phyloP scores from a whole-genome alignment of 148 eudicot genomes.

The Amaranthus hypochondriacus region DNA sequence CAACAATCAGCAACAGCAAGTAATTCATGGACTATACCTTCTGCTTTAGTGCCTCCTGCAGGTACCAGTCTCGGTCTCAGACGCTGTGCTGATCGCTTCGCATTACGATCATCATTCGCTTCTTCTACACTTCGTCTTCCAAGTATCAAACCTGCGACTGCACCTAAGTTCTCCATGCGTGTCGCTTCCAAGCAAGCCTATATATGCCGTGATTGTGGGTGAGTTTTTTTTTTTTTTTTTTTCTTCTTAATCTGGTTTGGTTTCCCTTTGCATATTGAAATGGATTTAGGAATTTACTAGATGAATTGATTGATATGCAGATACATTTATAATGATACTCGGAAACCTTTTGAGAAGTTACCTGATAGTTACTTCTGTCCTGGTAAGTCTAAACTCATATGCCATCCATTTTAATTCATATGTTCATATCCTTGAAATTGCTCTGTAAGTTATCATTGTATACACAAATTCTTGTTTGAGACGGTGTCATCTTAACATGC shows the following conservation, averaged over 20 bases:
- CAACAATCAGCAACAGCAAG: conserved; percentile 23
- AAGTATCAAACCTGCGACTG: conserved; percentile 22
- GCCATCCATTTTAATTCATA: no score
- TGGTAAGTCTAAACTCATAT: conserved; percentile 34
- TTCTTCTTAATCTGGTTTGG: background rate
- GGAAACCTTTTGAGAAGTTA: conserved; percentile 80
- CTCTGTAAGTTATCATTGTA: no score
- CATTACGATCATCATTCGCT: conserved; percentile 51
- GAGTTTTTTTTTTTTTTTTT: conserved; percentile 3
- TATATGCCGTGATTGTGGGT: conserved; percentile 99
- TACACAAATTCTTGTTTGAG: no score
- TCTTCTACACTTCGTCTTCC: conserved; percentile 47
- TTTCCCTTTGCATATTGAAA: background rate
- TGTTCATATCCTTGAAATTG: no score
- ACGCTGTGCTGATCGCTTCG: conserved; percentile 34
- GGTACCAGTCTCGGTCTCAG: conserved; percentile 38
- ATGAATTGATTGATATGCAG: conserved; percentile 38
- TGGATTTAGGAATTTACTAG: background rate
- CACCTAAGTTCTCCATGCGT: conserved; percentile 70
- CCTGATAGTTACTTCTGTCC: conserved; percentile 90
- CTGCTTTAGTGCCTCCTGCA: conserved; percentile 30
- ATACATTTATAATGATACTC: conserved; percentile 74
- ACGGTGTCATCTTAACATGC: no score
- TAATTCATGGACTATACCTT: conserved; percentile 24
- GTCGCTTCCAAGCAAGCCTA: conserved; percentile 78